Evolutionary conservation across 305 asterid genomes (phyloP), one percentile per base, ranked within the genome.

Genomic region (Fraxinus baroniana): DNA sequence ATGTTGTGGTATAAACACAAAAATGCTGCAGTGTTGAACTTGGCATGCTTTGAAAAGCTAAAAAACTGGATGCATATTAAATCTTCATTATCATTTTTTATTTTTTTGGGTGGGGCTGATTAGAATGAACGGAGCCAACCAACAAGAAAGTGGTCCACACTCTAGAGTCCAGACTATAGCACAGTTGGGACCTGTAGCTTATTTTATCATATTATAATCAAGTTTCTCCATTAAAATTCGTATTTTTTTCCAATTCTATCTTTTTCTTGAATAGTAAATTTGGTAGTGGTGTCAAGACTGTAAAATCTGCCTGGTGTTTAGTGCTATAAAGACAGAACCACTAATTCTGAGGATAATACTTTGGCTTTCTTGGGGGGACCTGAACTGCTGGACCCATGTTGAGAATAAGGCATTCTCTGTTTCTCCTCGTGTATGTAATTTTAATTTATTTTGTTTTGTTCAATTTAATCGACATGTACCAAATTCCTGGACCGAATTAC

Each of bases 291-390:
- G 18, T 28, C 72, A 32, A 62, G 24, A 75, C 74, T 73, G 60
- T 60, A 55, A 73, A 18, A 49, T 52, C 44, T 80, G 52, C 30
- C 46, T 62, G 33, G 60, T 44, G 55, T 79, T 44, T 46, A 30
- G 66, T 66, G 15, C 76, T 79, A 74, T 66, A 26, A 41, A 46
- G 66, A 17, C 37, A 36, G 84, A 49, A 66, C 81, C 81, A 77
- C 81, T 46, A 18, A 70, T 57, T 71, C 75, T n/a, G 82, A 76
- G 77, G 87, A 84, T 55, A 76, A 68, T 36, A 24, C 22, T 70
- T 76, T 35, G 75, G 74, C 35, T 12, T 68, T 41, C 32, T 28
- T 13, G 74, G 57, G 18, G 73, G 57, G 57, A 30, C 41, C 76
- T 71, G 20, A 17, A 15, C 22, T 32, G 57, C 52, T 44, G 73